Evolutionary conservation across 371 early-diverging fungal species (phyloP).

Genomic region (Mucor irregularis): DNA sequence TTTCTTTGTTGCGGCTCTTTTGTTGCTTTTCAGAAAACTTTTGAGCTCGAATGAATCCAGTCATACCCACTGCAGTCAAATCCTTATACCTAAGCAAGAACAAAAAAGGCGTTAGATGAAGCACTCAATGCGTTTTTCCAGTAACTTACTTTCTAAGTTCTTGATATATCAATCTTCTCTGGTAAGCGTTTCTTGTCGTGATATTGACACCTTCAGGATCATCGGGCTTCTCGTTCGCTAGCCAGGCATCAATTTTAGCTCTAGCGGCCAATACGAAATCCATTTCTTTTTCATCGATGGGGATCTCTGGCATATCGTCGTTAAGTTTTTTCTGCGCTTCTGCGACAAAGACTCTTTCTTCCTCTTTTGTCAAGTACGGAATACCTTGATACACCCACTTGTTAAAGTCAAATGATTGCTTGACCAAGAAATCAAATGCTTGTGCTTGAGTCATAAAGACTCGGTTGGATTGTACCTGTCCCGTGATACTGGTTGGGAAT

Average conservation of each 20-base stretch:
- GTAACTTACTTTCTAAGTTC: conserved; percentile 53
- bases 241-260: conserved; percentile 49
- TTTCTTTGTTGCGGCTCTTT: conserved; percentile 33
- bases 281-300: conserved; percentile 58
- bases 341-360: conserved; percentile 55
- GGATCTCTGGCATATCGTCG: conserved; percentile 62
- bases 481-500: conserved; percentile 70
- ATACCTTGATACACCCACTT: conserved; percentile 78
- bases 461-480: conserved; percentile 62
- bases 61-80: conserved; percentile 50
- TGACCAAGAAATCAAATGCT: conserved; percentile 77
- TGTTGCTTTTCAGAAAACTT: conserved; percentile 43
- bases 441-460: conserved; percentile 69
- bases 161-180: conserved; percentile 68
- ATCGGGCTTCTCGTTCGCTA: conserved; percentile 24
- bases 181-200: conserved; percentile 53
- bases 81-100: conserved; percentile 26
- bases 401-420: conserved; percentile 84
- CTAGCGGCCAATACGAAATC: conserved; percentile 56
- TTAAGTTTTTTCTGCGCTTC: conserved; percentile 45
- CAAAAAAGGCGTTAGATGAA: neutral
- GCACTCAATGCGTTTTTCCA: conserved; percentile 22
- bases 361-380: conserved; percentile 68
- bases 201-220: conserved; percentile 51
- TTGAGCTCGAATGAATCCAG: conserved; percentile 42